A percentile compares a stretch with the other conserved stretches of the same genome.
These are phyloP conservation scores for Podaxis carcinomalis DNA, from an alignment of 768 basidiomycete genomes.

Conservation along the genomic window DNA sequence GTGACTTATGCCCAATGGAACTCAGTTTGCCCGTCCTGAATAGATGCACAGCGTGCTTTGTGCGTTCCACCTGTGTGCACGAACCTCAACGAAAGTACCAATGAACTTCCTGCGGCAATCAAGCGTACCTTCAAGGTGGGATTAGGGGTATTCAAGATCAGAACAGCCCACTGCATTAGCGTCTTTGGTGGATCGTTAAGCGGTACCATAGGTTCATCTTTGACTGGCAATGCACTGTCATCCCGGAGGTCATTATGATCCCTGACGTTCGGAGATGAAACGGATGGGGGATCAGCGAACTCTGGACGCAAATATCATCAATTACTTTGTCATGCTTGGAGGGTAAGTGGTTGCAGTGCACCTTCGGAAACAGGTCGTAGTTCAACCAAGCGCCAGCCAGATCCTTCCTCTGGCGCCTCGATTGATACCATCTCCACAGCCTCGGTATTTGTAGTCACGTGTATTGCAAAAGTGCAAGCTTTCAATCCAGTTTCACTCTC, in stretches of 20 bases:
- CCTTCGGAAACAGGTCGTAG: conserved; percentile 73
- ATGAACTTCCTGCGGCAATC: neutral
- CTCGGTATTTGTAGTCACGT: conserved; percentile 39
- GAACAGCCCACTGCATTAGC: conserved; percentile 72
- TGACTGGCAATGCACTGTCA: conserved; percentile 12
- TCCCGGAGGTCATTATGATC: conserved; percentile 3
- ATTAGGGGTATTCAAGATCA: conserved; percentile 72
- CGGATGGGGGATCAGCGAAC: conserved; percentile 66
- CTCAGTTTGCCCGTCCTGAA: conserved; percentile 67
- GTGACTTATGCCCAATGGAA: conserved; percentile 57
- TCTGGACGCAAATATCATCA: conserved; percentile 23
- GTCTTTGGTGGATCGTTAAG: conserved; percentile 49
- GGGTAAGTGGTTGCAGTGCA: conserved; percentile 17
- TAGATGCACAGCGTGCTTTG: conserved; percentile 61
- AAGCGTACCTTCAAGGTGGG: conserved; percentile 30
- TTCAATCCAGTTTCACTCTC: conserved; percentile 64
- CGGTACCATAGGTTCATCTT: conserved; percentile 49
- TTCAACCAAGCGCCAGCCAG: conserved; percentile 61
- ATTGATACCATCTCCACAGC: conserved; percentile 51
- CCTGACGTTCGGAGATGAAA: conserved; percentile 14
- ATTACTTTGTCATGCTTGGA: neutral
- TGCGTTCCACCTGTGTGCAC: conserved; percentile 53
- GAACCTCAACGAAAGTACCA: neutral
- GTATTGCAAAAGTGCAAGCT: conserved; percentile 64
- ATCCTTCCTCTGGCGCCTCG: conserved; percentile 49